Evolutionary conservation across 768 basidiomycete genomes (phyloP), one percentile per base, ranked within the genome.

Genomic region (Fomitopsis serialis): DNA sequence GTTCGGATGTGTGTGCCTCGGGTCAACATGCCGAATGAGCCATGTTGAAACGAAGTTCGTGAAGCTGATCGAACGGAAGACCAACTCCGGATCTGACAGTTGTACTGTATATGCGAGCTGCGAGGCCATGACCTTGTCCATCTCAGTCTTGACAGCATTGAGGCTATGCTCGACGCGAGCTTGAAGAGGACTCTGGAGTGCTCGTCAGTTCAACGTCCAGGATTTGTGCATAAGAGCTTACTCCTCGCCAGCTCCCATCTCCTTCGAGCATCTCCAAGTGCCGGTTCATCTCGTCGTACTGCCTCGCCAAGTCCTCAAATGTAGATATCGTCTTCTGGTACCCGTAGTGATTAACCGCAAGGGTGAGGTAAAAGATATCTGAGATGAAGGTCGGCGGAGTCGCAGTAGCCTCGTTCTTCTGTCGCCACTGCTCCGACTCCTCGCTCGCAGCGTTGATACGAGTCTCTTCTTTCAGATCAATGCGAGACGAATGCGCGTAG

Each of bases 331-430:
- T 91, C 66, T 81, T 85, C 59, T 89, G 77, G 55, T 89, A 81
- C 2, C 95, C 96, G 53, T 92, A 87, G 70, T 99, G 96, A 52
- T 89, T 86, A 75, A 87, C 88, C 0, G 92, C 87, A 45, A 90
- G 79, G 8, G 87, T 78, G 42, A 98, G 77, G 73, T 90, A 98
- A 74, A 98, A 98, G 19, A 97, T 82, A 42, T 98, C 87, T 6
- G 96, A 92, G 57, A 98, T 92, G 69, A 99, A 99, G 66, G 97
- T 97, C 2, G 89, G 84, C 5, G 84, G 66, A n/a, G 78, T 84
- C 35, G 58, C 68, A 42, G 74, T 58, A 15, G 70, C 63, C 56
- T 70, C 70, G 49, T 82, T 76, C 48, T 74, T 69, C 42, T 79
- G 73, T 43, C 73, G 81, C 85, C 91, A 97, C 53, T 78, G 72